These are phyloP conservation scores for Eucalyptus viminalis DNA, from an alignment of 345 rosid genomes.

Conservation along the genomic window DNA sequence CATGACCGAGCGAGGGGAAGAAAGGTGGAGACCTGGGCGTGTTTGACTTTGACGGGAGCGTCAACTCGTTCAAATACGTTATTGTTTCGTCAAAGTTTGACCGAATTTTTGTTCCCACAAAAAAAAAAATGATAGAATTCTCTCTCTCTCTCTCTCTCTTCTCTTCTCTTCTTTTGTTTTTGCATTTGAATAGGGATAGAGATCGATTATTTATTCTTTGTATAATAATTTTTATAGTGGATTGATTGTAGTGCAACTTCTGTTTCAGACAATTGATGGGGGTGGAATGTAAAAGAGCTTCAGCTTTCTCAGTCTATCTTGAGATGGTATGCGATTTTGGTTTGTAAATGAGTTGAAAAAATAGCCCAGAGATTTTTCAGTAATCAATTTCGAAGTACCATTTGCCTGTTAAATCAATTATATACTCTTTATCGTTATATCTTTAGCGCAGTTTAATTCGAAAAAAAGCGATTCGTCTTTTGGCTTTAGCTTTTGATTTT, in stretches of 20 bases:
- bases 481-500: not conserved
- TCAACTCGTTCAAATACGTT: not conserved
- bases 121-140: not conserved
- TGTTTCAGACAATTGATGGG: not conserved
- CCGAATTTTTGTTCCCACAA: not conserved
- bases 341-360: not conserved
- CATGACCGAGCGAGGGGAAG: not conserved
- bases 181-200: not conserved
- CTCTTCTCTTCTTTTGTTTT: not conserved
- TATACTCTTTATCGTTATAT: not conserved
- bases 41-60: not conserved
- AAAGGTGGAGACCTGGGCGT: not conserved
- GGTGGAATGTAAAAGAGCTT: not conserved
- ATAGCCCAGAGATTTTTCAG: not conserved
- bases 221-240: not conserved
- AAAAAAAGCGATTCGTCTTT: not conserved
- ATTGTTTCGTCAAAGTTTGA: not conserved
- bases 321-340: not conserved
- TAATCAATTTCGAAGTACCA: not conserved
- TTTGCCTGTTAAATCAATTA: not conserved
- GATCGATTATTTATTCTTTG: not conserved
- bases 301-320: not conserved
- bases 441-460: not conserved
- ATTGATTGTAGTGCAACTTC: not conserved
- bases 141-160: not conserved